A percentile compares a stretch with the other conserved stretches of the same genome.
Evolutionary conservation across 208 protist species (phyloP).

Genomic region (Acanthamoeba castellanii): DNA sequence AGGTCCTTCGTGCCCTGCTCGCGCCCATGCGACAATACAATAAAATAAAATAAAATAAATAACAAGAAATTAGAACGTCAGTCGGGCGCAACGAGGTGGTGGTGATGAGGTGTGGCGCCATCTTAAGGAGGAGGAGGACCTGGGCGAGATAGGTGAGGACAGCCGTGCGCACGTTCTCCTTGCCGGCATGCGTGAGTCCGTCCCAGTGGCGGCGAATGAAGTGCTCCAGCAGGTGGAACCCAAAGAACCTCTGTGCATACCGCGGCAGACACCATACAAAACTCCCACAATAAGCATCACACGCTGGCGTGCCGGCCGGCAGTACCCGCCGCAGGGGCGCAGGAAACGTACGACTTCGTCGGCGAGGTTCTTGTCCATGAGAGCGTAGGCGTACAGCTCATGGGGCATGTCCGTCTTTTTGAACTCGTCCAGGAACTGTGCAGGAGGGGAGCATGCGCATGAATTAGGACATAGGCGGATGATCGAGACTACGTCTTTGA

Average conservation of each 20-base stretch:
- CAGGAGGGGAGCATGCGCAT: no score
- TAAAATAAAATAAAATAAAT: no score
- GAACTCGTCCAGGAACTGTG: constrained; percentile 18
- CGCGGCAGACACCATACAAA: no score
- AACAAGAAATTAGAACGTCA: no score
- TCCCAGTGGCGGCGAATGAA: background rate
- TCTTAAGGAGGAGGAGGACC: background rate
- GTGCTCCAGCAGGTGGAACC: constrained; percentile 57
- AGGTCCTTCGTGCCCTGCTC: constrained; percentile 57
- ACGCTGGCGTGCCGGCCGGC: no score
- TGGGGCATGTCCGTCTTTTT: background rate
- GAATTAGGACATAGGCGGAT: no score
- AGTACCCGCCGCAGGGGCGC: background rate
- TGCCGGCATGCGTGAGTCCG: background rate
- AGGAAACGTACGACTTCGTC: constrained; percentile 8
- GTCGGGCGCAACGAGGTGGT: no score
- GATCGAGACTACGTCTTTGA: no score
- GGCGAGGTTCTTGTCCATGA: background rate
- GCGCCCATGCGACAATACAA: background rate
- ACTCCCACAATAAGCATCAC: no score
- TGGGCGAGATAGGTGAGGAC: constrained; percentile 32
- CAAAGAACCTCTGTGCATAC: constrained; percentile 38
- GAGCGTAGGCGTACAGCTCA: background rate
- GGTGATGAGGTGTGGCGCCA: no score
- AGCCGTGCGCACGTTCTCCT: constrained; percentile 3